These are phyloP conservation scores for Lachnellula willkommii DNA, from an alignment of 2,329 filamentous ascomycete genomes.

Conservation along the genomic window DNA sequence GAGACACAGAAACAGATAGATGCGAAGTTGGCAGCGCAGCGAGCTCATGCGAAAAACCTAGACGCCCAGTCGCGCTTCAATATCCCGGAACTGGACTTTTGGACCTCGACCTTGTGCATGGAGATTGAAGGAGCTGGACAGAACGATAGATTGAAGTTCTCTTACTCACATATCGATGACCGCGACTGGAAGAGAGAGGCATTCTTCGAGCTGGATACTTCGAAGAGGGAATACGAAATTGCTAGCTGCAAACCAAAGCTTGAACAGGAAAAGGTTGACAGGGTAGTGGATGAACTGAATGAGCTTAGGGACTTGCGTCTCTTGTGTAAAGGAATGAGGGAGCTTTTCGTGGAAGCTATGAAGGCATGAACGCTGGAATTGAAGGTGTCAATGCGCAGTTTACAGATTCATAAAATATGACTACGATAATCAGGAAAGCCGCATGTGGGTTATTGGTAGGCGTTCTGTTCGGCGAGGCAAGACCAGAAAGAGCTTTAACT, in stretches of 20 bases:
- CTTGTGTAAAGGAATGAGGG: constrained; percentile 77
- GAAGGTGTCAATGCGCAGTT: no score
- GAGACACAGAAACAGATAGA: constrained; percentile 68
- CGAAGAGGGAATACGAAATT: constrained; percentile 78
- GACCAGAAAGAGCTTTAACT: no score
- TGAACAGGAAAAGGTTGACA: constrained; percentile 70
- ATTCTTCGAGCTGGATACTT: constrained; percentile 86
- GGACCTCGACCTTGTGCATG: constrained; percentile 85
- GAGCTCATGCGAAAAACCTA: constrained; percentile 65
- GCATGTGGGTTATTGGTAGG: no score
- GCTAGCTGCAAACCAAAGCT: constrained; percentile 76
- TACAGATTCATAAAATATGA: no score
- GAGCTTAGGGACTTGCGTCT: constrained; percentile 68
- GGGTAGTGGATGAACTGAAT: constrained; percentile 72
- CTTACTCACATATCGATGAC: constrained; percentile 83
- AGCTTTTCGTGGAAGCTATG: constrained; percentile 66
- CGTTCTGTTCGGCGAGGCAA: no score
- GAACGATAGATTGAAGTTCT: constrained; percentile 82
- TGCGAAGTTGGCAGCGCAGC: constrained; percentile 63
- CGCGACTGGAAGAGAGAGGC: constrained; percentile 83
- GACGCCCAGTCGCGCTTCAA: constrained; percentile 85
- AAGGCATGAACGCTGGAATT: constrained; percentile 27
- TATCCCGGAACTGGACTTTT: constrained; percentile 89
- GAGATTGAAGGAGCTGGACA: constrained; percentile 83
- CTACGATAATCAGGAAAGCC: no score